Base-by-base conservation (phyloP, 768 basidiomycete species). In the Mycena vitilis region DNA sequence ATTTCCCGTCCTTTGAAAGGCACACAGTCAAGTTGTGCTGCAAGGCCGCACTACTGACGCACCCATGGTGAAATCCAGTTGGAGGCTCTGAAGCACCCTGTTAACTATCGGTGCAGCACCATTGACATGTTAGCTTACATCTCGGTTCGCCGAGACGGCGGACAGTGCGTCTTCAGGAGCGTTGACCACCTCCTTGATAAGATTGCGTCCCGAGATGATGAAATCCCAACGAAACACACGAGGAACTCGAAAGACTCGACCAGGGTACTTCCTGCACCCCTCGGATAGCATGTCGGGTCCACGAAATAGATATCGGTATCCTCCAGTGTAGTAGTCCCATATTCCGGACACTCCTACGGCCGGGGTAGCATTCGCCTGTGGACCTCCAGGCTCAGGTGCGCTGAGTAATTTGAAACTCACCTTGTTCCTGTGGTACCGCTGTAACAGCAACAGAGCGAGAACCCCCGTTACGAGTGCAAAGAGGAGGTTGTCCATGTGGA, bases 181-280 rank as follows among this genome's bases (percentile, higher is more conserved):
- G 11, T 1, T n/a, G 7, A 40, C 67, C 7, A 69, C 8, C 25
- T 69, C 67, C 18, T n/a, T 34, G 7, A 60, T 44, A 11, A 20
- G 55, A 22, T 34, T 3, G 1, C 56, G 40, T 13, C 61, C 56
- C 18, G 25, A 49, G 5, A 47, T 62, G 13, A 69, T 60, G 23
- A 53, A 63, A 15, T 63, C 40, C 55, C 56, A 69, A 11, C 44
- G n/a, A n/a, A 47, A 63, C 2, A 59, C 5, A 8, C 47, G 25
- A 20, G 67, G 20, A 0, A 69, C 34, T 20, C 67, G 67, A 40
- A 69, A 63, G 38, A 63, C n/a, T 7, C 57, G 22, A 1, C 15
- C 40, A 6, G 55, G 61, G 44, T 63, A 45, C 18, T 37, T 38
- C 6, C 18, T 11, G 42, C 62, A 69, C 8, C 54, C 67, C 2